A percentile compares a stretch with the other conserved stretches of the same genome.
Evolutionary conservation across 768 basidiomycete species (phyloP).

Genomic region (Rhodotorula babjevae): DNA sequence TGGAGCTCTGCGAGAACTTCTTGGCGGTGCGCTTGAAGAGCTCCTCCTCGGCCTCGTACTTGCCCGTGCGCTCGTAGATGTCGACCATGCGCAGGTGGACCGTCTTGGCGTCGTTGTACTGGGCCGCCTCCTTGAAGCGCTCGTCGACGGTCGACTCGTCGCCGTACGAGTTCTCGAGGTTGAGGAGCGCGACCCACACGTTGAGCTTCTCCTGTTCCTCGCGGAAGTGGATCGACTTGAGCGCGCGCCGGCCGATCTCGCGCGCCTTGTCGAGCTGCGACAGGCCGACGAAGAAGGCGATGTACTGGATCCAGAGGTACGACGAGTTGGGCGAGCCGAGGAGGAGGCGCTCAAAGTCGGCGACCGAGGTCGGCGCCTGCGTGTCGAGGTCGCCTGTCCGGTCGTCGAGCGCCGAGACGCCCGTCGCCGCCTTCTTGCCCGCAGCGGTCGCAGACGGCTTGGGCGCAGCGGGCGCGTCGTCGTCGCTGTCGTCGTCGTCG

Average conservation of each 20-base stretch:
- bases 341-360: slow-evolving; percentile 89
- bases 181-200: slow-evolving; percentile 93
- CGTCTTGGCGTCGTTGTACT: slow-evolving; percentile 87
- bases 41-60: slow-evolving; percentile 83
- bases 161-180: slow-evolving; percentile 89
- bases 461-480: slow-evolving; percentile 53
- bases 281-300: slow-evolving; percentile 97
- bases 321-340: slow-evolving; percentile 95
- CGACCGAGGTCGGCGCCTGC: slow-evolving; percentile 78
- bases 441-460: slow-evolving; percentile 53
- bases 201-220: slow-evolving; percentile 96
- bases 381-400: slow-evolving; percentile 78
- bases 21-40: slow-evolving; percentile 81
- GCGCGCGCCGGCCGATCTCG: slow-evolving; percentile 74
- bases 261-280: slow-evolving; percentile 93
- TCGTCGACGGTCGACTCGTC: slow-evolving; percentile 70
- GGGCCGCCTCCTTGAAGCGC: slow-evolving; percentile 83
- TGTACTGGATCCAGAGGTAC: slow-evolving; percentile 97
- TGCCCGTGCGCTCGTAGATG: slow-evolving; percentile 78
- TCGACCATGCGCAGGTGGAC: slow-evolving; percentile 76
- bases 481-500: slow-evolving; percentile 50
- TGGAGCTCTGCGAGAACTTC: slow-evolving; percentile 89
- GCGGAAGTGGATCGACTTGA: slow-evolving; percentile 83
- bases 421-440: slow-evolving; percentile 51
- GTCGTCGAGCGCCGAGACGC: slow-evolving; percentile 42